These are phyloP conservation scores for Nissolia schottii DNA, from an alignment of 306 rosid species.

Conservation along the genomic window DNA sequence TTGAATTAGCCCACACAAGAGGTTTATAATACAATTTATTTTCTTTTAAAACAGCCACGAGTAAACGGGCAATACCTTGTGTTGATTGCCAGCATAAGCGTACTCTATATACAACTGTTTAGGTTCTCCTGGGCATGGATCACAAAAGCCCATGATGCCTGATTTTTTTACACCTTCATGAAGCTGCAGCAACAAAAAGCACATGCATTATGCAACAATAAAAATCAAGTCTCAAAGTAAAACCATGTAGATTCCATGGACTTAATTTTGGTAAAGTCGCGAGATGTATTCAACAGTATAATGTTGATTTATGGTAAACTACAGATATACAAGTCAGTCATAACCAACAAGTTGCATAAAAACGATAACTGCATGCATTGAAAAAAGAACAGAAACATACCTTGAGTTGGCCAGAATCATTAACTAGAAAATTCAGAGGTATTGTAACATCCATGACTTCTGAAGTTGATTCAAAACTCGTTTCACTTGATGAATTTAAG, in stretches of 20 bases:
- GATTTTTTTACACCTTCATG: constrained; percentile 91
- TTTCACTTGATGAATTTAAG: constrained; percentile 40
- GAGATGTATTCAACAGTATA: not conserved
- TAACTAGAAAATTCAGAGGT: constrained; percentile 86
- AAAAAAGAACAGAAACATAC: constrained; percentile 29
- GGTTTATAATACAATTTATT: not conserved
- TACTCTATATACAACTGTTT: constrained; percentile 75
- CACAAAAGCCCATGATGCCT: constrained; percentile 94
- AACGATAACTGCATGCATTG: not conserved
- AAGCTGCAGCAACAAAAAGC: constrained; percentile 59
- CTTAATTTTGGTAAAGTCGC: not conserved
- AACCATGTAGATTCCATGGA: not conserved
- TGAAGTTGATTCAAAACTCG: constrained; percentile 46
- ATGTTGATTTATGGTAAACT: not conserved
- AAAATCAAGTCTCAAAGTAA: not conserved
- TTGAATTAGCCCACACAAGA: constrained; percentile 15
- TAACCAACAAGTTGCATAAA: not conserved
- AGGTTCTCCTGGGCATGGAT: constrained; percentile 86
- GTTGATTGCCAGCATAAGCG: constrained; percentile 46
- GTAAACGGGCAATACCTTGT: constrained; percentile 47
- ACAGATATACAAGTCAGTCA: not conserved
- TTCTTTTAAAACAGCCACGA: not conserved
- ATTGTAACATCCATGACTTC: constrained; percentile 72
- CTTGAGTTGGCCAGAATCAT: constrained; percentile 86
- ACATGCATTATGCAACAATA: not conserved